Conservation (phyloP, 148 eudicot species). For the Arctostaphylos glauca region DNA sequence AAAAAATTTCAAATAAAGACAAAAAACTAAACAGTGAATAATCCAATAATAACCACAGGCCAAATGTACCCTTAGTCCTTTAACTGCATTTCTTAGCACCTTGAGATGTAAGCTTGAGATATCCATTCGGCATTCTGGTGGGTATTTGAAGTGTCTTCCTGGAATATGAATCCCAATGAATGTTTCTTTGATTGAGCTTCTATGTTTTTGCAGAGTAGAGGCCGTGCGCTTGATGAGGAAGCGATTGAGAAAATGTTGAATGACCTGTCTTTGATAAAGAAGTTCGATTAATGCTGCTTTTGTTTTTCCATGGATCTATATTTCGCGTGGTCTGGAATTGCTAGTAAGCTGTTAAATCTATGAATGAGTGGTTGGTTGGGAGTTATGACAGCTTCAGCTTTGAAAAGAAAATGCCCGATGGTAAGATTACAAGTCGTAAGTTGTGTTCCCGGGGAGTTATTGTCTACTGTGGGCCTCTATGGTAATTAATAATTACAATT, state of each 20-base stretch:
- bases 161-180: background rate
- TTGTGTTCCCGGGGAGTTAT: no score
- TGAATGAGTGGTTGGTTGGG: no score
- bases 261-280: constrained; percentile 84
- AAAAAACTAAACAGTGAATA: no score
- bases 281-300: constrained; percentile 51
- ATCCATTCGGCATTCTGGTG: background rate
- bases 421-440: no score
- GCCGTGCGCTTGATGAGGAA: constrained; percentile 75
- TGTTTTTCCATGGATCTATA: background rate
- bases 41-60: no score
- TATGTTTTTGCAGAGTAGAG: constrained; percentile 47
- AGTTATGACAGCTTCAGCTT: background rate
- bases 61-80: no score
- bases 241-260: constrained; percentile 87
- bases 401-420: background rate
- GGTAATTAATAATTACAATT: no score
- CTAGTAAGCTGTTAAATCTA: background rate
- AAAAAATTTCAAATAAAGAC: no score
- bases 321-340: background rate
- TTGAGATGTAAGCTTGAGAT: background rate
- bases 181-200: background rate
- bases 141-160: background rate
- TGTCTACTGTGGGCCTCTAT: no score
- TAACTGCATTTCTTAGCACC: background rate